Base-by-base conservation (phyloP, 257 asterid genomes). In the Verbascum thapsus region DNA sequence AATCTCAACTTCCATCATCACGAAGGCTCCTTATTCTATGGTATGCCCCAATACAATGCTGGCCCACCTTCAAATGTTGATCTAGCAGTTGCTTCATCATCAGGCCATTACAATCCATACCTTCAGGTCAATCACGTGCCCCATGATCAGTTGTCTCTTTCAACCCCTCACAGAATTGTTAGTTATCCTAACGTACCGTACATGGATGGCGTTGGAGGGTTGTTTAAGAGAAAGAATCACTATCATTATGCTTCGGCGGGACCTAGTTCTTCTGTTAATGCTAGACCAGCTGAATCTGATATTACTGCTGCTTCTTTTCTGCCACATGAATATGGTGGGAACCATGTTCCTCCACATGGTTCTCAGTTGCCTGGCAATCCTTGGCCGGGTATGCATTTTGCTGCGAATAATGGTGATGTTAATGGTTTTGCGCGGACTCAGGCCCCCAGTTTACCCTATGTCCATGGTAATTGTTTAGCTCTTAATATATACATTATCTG, bases 151-250 rank as follows among this genome's bases (percentile, higher is more conserved):
- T n/a, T n/a, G n/a, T n/a, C n/a, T n/a, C n/a, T n/a, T n/a, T n/a
- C n/a, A n/a, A n/a, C n/a, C n/a, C n/a, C n/a, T n/a, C 73, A 61
- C 12, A 3, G 68, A 49, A 57, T 60, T 34, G 66, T 64, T 42
- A 63, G 72, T 52, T 7, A 69, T 51, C 76, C 76, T 22, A 78
- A 56, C 63, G 49, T 69, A 54, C 79, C 80, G 13, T 69, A 68
- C 69, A 57, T 69, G 76, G 90, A 91, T 42, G 78, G 76, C 58
- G 26, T 61, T 54, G 53, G 87, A 54, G 86, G 75, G 20, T 61
- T 80, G 8, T 81, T 74, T 40, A 89, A 85, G 87, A 78, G 83
- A 71, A 88, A 82, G 74, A 81, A 66, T n/a, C 74, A 39, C 18
- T 64, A 58, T 50, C 78, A 76, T 34, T 72, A 76, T 47, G 73